Conservation (phyloP, 441 rosid genomes). For the California macrophylla region DNA sequence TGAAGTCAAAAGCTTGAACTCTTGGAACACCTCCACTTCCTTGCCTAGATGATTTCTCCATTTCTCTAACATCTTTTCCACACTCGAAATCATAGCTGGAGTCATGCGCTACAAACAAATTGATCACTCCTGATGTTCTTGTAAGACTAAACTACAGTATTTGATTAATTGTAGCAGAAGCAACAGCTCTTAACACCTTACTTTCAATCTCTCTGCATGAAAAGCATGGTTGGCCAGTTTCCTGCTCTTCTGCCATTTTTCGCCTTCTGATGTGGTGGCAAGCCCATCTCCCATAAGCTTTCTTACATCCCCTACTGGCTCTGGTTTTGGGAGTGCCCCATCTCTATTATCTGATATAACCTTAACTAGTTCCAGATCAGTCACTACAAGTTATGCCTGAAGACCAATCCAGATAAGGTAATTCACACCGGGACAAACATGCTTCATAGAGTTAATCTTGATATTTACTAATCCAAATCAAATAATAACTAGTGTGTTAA, state of each 20-base stretch:
- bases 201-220: constrained; percentile 27
- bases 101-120: constrained; percentile 19
- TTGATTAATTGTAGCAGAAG: neutral
- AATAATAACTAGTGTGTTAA: neutral
- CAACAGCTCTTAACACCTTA: neutral
- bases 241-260: constrained; percentile 32
- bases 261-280: constrained; percentile 16
- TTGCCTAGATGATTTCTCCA: constrained; percentile 27
- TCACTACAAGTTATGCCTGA: constrained; percentile 20
- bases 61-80: constrained; percentile 30
- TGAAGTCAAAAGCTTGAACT: constrained; percentile 28
- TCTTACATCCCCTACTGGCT: neutral
- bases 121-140: neutral
- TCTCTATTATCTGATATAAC: constrained; percentile 23
- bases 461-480: neutral
- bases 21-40: constrained; percentile 30
- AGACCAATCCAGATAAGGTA: constrained; percentile 28
- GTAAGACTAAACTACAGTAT: neutral
- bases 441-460: neutral
- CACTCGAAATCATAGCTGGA: constrained; percentile 28
- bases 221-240: constrained; percentile 35
- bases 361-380: constrained; percentile 24
- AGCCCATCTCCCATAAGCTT: constrained; percentile 31
- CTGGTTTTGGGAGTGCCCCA: constrained; percentile 14
- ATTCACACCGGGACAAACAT: constrained; percentile 22